Conservation (phyloP, 345 rosid genomes). For the Iberis pinnata region DNA sequence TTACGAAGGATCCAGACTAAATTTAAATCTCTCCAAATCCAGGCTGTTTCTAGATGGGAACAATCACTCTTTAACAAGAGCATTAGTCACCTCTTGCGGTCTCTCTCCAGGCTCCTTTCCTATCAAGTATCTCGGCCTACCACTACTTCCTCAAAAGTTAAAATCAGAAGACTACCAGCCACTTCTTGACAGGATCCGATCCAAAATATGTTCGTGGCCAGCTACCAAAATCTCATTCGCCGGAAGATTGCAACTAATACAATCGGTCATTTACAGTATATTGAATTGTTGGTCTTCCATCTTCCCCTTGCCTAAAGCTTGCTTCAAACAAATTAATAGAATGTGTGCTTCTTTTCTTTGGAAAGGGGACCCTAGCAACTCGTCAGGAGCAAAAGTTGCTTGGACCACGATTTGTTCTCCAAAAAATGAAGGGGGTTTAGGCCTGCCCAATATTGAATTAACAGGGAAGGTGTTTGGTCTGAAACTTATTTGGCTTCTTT, state of each 20-base stretch:
- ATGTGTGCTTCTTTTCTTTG: background rate
- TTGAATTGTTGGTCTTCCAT: background rate
- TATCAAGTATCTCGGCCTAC: background rate
- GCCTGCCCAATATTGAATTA: fast-evolving
- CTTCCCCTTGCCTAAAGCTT: background rate
- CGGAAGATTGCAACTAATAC: background rate
- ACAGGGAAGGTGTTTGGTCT: background rate
- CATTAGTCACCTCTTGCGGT: too few relatives aligned
- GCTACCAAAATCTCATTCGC: too few relatives aligned
- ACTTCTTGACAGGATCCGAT: background rate
- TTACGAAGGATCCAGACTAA: too few relatives aligned
- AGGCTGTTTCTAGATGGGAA: too few relatives aligned
- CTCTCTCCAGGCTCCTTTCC: background rate
- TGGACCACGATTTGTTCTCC: background rate
- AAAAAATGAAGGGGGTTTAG: background rate
- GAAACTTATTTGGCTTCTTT: background rate
- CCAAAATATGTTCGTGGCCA: background rate
- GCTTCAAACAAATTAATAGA: background rate
- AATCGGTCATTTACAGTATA: background rate
- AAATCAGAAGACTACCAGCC: background rate
- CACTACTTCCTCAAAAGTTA: background rate
- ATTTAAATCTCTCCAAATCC: too few relatives aligned
- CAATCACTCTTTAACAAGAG: too few relatives aligned
- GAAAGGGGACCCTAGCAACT: background rate
- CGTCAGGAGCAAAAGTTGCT: background rate